Conservation (phyloP, 345 rosid genomes). For the Citrus inodora region DNA sequence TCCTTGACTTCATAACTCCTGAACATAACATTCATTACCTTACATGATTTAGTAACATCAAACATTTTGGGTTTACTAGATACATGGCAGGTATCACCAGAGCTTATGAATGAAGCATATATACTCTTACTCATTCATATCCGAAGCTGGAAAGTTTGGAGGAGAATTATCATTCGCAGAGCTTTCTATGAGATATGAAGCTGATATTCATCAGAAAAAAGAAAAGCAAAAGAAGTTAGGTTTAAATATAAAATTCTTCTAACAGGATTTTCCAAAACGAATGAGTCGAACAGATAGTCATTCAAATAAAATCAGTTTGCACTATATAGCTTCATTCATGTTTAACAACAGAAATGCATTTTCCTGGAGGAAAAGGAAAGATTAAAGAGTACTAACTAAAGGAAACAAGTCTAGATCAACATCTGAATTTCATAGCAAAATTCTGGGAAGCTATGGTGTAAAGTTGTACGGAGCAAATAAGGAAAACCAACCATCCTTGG, state of each 20-base stretch:
- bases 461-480: background rate
- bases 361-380: background rate
- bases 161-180: constrained; percentile 38
- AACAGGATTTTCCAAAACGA: background rate
- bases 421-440: background rate
- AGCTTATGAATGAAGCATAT: constrained; percentile 4
- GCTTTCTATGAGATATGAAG: constrained; percentile 49
- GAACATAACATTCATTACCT: constrained; percentile 9
- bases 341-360: background rate
- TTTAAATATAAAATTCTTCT: background rate
- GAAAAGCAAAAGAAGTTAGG: constrained; percentile 15
- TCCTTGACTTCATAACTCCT: constrained; percentile 70
- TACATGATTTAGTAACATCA: constrained; percentile 10
- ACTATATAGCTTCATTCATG: background rate
- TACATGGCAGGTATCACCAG: background rate
- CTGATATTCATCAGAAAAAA: constrained; percentile 31
- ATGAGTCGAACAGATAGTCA: background rate
- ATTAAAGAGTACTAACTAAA: background rate
- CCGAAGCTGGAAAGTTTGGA: constrained; percentile 39
- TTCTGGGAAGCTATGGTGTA: background rate
- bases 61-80: background rate
- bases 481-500: constrained; percentile 45
- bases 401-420: background rate
- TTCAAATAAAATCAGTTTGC: background rate
- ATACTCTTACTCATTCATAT: constrained; percentile 63